Percentiles rank a stretch among this genome's conserved stretches.
These are phyloP conservation scores for Fragilaria crotonensis DNA, from an alignment of 108 stramenopile species.

Conservation along the genomic window DNA sequence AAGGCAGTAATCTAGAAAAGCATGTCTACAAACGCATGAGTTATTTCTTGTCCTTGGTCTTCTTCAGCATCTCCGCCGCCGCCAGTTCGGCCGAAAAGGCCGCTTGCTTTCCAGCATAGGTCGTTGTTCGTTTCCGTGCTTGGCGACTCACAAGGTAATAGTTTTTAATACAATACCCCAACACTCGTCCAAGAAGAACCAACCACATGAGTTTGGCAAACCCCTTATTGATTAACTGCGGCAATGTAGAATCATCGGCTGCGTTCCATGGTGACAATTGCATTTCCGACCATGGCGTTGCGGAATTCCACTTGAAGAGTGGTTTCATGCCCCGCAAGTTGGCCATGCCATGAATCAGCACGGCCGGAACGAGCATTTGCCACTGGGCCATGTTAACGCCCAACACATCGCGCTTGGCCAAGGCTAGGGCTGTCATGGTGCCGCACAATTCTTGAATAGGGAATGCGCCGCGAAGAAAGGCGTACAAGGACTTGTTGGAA, in stretches of 20 bases:
- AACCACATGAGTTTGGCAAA: conserved; percentile 81
- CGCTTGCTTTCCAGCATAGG: conserved; percentile 77
- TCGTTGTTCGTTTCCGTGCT: conserved; percentile 75
- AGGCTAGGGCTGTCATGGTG: conserved; percentile 83
- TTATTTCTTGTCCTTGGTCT: conserved; percentile 22
- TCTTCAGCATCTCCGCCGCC: conserved; percentile 60
- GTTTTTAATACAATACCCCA: conserved; percentile 83
- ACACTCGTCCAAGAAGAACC: conserved; percentile 62
- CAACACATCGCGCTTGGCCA: conserved; percentile 79
- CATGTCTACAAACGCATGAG: neutral
- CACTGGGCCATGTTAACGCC: conserved; percentile 66
- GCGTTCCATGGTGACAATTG: conserved; percentile 59
- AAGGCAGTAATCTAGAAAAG: too few species aligned
- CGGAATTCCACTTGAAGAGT: conserved; percentile 88
- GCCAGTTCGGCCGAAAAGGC: conserved; percentile 80
- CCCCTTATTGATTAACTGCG: conserved; percentile 48
- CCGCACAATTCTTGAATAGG: conserved; percentile 94
- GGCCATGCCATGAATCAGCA: conserved; percentile 83
- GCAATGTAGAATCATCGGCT: conserved; percentile 20
- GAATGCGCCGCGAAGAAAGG: conserved; percentile 81
- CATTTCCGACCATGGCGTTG: conserved; percentile 92
- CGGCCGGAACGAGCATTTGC: conserved; percentile 73
- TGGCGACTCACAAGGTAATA: conserved; percentile 81
- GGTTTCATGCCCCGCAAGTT: conserved; percentile 93
- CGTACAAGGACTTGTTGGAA: conserved; percentile 62